phyloP scores from a whole-genome alignment of 1,284 basidiomycete species.

The Tilletia caries region DNA sequence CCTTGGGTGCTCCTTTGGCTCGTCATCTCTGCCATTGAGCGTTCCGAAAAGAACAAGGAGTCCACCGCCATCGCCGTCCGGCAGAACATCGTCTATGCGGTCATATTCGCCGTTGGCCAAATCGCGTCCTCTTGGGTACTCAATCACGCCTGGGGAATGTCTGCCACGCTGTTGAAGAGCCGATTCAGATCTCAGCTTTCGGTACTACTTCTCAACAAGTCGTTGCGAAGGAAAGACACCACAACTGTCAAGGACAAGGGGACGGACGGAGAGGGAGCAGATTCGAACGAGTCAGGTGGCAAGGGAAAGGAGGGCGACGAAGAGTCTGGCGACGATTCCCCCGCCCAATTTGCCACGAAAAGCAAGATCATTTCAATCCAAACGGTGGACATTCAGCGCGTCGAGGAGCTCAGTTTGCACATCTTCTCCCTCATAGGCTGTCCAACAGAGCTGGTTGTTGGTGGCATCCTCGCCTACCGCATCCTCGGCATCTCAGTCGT shows the following conservation, averaged over 20 bases:
- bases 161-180: neutral
- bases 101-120: neutral
- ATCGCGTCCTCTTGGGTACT: neutral
- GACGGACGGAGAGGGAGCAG: too few species aligned
- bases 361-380: constrained; percentile 33
- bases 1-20: constrained; percentile 1
- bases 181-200: constrained; percentile 7
- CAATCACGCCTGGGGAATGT: constrained; percentile 5
- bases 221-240: constrained; percentile 14
- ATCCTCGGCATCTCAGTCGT: constrained; percentile 38
- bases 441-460: constrained; percentile 24
- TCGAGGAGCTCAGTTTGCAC: constrained; percentile 16
- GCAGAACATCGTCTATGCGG: constrained; percentile 8
- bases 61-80: neutral
- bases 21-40: neutral
- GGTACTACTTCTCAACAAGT: constrained; percentile 30
- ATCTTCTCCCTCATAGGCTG: constrained; percentile 19
- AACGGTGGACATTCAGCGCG: constrained; percentile 24
- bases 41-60: neutral
- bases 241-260: constrained; percentile 26
- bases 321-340: constrained; percentile 15
- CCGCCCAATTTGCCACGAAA: constrained; percentile 23
- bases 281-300: too few species aligned
- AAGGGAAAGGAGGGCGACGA: too few species aligned
- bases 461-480: constrained; percentile 31